phyloP scores from a whole-genome alignment of 2,329 filamentous ascomycete genomes.

The Decorospora gaudefroyi region DNA sequence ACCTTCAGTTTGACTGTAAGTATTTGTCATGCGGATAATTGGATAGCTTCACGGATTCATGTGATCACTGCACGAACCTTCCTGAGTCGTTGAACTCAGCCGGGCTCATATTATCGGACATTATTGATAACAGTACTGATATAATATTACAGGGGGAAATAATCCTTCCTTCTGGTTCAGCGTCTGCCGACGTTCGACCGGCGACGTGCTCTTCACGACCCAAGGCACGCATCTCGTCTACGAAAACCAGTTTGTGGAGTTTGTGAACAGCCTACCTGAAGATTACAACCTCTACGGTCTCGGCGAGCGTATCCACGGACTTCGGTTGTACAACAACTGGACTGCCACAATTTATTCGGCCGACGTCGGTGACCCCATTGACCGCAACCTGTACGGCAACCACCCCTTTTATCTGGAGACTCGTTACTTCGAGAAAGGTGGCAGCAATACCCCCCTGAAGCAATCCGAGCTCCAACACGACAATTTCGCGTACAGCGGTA shows the following conservation, averaged over 20 bases:
- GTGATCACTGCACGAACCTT: too few species aligned
- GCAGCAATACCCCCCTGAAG: constrained; percentile 58
- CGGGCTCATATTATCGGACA: too few species aligned
- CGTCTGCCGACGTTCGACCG: constrained; percentile 61
- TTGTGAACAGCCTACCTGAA: constrained; percentile 66
- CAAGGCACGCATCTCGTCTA: constrained; percentile 67
- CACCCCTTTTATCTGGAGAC: constrained; percentile 83
- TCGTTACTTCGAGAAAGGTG: constrained; percentile 67
- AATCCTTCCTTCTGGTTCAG: constrained; percentile 62
- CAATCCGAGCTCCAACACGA: constrained; percentile 53
- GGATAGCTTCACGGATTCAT: too few species aligned
- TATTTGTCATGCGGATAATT: neutral
- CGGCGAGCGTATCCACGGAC: constrained; percentile 71
- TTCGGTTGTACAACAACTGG: constrained; percentile 73
- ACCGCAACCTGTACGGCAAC: constrained; percentile 71
- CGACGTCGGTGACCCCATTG: constrained; percentile 68
- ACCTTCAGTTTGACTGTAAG: constrained; percentile 55
- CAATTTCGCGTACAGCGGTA: constrained; percentile 13
- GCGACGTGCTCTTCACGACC: constrained; percentile 71
- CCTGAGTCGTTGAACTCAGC: too few species aligned
- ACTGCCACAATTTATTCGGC: constrained; percentile 71
- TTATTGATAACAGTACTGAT: constrained; percentile 2
- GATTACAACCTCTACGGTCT: constrained; percentile 78
- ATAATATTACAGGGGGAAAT: constrained; percentile 55
- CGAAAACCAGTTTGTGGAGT: constrained; percentile 78